These are phyloP conservation scores for Collybiopsis luxurians DNA, from an alignment of 768 basidiomycete genomes.

Conservation along the genomic window DNA sequence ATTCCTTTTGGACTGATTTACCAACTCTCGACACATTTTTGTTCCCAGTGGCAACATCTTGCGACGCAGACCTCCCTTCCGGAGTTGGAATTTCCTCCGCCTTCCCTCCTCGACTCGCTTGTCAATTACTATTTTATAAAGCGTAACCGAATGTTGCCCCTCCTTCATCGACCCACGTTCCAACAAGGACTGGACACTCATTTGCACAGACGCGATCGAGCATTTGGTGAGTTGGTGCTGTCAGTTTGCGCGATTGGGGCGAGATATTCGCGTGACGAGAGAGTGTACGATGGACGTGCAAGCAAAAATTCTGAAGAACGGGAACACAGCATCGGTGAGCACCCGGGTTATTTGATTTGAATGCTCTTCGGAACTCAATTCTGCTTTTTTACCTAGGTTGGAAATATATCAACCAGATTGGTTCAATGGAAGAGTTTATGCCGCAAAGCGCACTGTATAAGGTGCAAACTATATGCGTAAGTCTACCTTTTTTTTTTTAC, in stretches of 20 bases:
- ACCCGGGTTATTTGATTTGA: too few species aligned
- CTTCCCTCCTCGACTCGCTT: conserved; percentile 51
- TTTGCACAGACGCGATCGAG: conserved; percentile 45
- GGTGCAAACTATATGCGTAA: conserved; percentile 57
- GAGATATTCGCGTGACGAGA: conserved; percentile 55
- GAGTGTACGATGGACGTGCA: conserved; percentile 47
- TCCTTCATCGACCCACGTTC: conserved; percentile 76
- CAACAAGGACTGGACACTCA: conserved; percentile 45
- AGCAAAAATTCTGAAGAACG: conserved; percentile 48
- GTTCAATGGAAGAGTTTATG: conserved; percentile 56
- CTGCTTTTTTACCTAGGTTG: background rate
- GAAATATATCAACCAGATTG: background rate
- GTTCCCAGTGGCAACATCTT: background rate
- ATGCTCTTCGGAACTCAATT: too few species aligned
- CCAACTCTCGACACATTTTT: background rate
- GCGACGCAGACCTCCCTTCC: background rate
- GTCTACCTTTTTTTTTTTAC: too few species aligned
- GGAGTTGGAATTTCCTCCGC: conserved; percentile 40
- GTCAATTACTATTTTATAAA: conserved; percentile 65
- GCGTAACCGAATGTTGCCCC: conserved; percentile 53
- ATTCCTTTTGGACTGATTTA: background rate
- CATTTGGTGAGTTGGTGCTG: conserved; percentile 48
- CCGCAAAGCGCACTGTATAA: conserved; percentile 63
- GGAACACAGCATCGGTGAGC: background rate
- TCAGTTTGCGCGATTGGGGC: conserved; percentile 60